A percentile compares a stretch with the other conserved stretches of the same genome.
phyloP scores from a whole-genome alignment of 768 basidiomycete genomes.

The Naganishia vaughanmartiniae region DNA sequence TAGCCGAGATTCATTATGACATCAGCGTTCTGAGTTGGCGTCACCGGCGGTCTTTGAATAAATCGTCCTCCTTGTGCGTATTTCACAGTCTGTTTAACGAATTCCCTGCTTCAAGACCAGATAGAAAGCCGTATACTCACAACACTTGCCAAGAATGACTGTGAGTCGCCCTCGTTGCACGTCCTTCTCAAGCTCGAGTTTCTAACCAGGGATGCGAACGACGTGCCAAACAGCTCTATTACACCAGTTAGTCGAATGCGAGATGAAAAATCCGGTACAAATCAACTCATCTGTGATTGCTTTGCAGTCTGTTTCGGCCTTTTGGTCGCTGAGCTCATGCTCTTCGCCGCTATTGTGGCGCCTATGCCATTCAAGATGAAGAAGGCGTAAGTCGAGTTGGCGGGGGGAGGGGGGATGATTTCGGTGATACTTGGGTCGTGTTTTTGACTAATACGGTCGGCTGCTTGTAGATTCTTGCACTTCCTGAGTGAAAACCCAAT shows the following conservation, averaged over 20 bases:
- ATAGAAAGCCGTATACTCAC: neutral
- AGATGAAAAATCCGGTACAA: neutral
- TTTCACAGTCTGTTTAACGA: neutral
- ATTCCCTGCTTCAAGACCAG: neutral
- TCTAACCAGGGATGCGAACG: neutral
- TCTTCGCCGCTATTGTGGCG: conserved; percentile 50
- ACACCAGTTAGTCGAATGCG: conserved; percentile 37
- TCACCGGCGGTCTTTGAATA: neutral
- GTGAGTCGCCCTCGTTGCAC: neutral
- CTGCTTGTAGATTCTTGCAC: conserved; percentile 43
- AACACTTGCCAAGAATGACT: neutral
- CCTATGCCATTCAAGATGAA: conserved; percentile 75
- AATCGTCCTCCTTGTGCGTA: neutral
- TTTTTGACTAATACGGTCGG: neutral
- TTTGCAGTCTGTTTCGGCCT: conserved; percentile 66
- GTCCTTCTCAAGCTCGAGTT: neutral
- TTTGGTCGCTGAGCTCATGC: conserved; percentile 61
- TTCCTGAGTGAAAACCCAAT: conserved; percentile 60
- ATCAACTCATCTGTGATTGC: conserved; percentile 14
- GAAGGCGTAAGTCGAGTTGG: conserved; percentile 47
- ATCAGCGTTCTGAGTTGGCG: neutral
- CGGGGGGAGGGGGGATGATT: too few species aligned
- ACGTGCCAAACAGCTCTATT: conserved; percentile 43
- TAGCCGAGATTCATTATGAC: neutral
- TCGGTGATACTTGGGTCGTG: neutral